These are phyloP conservation scores for Eucommia ulmoides DNA, from an alignment of 257 asterid species.

Conservation along the genomic window DNA sequence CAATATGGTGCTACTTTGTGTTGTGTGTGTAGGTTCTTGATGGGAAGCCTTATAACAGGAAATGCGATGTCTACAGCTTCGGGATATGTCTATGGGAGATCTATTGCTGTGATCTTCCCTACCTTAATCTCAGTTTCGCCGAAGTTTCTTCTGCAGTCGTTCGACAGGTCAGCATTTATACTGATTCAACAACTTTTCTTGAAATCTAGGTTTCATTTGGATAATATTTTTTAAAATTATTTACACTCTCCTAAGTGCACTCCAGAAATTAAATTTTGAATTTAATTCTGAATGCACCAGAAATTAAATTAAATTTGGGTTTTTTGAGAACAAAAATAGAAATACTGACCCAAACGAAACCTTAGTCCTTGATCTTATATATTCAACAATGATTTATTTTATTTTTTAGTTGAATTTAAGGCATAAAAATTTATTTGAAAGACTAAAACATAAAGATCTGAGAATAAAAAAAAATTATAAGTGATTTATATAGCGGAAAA, in stretches of 20 bases:
- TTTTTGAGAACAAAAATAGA: too few species aligned
- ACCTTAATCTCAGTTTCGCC: slow-evolving; percentile 72
- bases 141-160: slow-evolving; percentile 93
- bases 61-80: slow-evolving; percentile 90
- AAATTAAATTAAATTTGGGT: too few species aligned
- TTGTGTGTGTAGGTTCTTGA: slow-evolving; percentile 51
- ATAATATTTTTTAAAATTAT: too few species aligned
- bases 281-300: background rate
- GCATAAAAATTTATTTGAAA: background rate
- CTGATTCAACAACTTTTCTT: background rate
- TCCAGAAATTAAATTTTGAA: background rate
- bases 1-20: background rate
- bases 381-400: too few species aligned
- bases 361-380: too few species aligned
- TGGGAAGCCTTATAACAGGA: slow-evolving; percentile 91
- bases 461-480: too few species aligned
- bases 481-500: too few species aligned
- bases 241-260: background rate
- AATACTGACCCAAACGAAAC: background rate
- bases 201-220: background rate
- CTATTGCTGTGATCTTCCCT: slow-evolving; percentile 91
- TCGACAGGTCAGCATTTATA: slow-evolving; percentile 45
- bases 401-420: too few species aligned
- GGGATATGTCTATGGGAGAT: slow-evolving; percentile 93
- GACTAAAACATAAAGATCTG: too few species aligned